These are phyloP conservation scores for Entonaema liquescens DNA, from an alignment of 495 filamentous ascomycete species.

Conservation along the genomic window DNA sequence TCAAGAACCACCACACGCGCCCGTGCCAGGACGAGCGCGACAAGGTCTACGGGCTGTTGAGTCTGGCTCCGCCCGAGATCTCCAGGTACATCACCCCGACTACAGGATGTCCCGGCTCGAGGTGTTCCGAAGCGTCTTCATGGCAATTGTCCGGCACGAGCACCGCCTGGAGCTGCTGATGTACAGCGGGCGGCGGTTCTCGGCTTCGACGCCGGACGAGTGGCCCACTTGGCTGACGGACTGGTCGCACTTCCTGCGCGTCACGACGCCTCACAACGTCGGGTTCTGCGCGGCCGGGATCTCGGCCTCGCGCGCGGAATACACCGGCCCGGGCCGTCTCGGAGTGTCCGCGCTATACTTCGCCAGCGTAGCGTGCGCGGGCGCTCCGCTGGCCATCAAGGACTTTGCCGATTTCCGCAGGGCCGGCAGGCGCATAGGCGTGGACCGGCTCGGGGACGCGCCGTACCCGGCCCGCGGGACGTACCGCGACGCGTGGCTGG, in stretches of 20 bases:
- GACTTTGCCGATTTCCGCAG: neutral
- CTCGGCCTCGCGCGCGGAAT: neutral
- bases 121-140: slow-evolving; percentile 18
- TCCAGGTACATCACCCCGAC: neutral
- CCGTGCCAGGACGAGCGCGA: slow-evolving; percentile 15
- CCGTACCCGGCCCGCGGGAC: slow-evolving; percentile 12
- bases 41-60: slow-evolving; percentile 33
- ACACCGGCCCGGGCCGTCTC: neutral
- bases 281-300: slow-evolving; percentile 24
- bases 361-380: neutral
- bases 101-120: neutral
- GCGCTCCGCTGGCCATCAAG: neutral
- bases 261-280: neutral
- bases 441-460: neutral
- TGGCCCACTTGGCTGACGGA: slow-evolving; percentile 30
- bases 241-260: slow-evolving; percentile 6
- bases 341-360: slow-evolving; percentile 7
- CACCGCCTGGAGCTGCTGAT: slow-evolving; percentile 16
- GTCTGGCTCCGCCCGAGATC: slow-evolving; percentile 4
- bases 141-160: neutral
- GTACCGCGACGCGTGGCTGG: slow-evolving; percentile 9
- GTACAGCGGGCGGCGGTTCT: neutral
- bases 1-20: neutral
- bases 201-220: neutral
- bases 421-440: neutral